Base-by-base conservation (phyloP, 768 basidiomycete species). In the Tephrocybe sp. region DNA sequence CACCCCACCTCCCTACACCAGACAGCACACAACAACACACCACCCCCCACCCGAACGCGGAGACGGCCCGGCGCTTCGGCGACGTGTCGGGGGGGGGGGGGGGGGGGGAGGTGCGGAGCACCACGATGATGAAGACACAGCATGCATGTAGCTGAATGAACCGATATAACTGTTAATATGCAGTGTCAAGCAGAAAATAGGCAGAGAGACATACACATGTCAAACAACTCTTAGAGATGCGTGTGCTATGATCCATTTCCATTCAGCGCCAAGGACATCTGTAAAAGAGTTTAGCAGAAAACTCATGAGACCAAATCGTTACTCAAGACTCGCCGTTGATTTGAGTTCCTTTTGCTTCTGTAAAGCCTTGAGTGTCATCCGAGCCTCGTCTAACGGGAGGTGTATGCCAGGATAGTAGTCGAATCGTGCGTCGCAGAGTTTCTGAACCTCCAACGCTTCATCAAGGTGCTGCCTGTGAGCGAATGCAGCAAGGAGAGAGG, bases 401-500 rank as follows among this genome's bases (percentile, higher is more conserved):
- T 62, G 51, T 8, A 62, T 51, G 17, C 71, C 68, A 3, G 38
- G 54, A 8, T 33, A 52, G 47, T 73, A 70, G 14, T 45, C 20
- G 26, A 58, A 57, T 10, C 59, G 49, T 1, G 45, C 30, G 47
- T 51, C 17, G 54, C 60, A 39, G 41, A 68, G 65, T 30, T 36
- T 34, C 41, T 61, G 65, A 8, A 76, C 66, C 41, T 66, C 61
- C 15, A 58, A 58, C 4, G 73, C 71, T 6, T 62, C 66, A n/a
- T 49, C 38, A 7, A 70, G 45, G 23, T 63, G 57, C 23, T 57
- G 58, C 3, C 67, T 56, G 10, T 64, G 28, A 18, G 76, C 53
- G 26, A 77, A 73, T 15, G 72, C 73, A 1, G 65, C 64, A 45
- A 79, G 48, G 42, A 74, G 59, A 34, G 67, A 70, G 0, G 69